Evolutionary conservation across 805 yeast species (phyloP).

Genomic region (Saccharomycopsis malanga): DNA sequence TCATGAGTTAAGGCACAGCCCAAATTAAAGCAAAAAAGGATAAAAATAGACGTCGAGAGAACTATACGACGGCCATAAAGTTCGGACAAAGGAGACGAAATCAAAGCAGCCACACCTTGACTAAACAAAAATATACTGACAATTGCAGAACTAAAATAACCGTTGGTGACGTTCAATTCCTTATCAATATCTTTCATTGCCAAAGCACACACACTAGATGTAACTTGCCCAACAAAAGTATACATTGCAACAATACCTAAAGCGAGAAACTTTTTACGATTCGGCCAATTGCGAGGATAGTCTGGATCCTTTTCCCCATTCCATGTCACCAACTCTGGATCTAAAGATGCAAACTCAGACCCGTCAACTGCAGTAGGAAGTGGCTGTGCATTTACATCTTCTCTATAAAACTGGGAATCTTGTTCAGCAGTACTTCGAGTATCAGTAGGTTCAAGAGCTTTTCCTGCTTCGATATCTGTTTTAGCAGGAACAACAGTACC

Average conservation of each 20-base stretch:
- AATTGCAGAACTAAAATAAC: slow-evolving; percentile 42
- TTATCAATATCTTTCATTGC: slow-evolving; percentile 44
- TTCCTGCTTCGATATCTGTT: neutral
- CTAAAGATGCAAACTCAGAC: slow-evolving; percentile 44
- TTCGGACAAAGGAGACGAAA: slow-evolving; percentile 64
- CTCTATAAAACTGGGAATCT: neutral
- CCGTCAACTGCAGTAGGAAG: slow-evolving; percentile 38
- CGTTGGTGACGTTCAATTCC: slow-evolving; percentile 36
- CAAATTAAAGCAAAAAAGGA: slow-evolving; percentile 42
- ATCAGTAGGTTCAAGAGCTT: neutral
- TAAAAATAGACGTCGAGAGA: slow-evolving; percentile 43
- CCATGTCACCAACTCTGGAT: slow-evolving; percentile 67
- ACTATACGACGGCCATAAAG: slow-evolving; percentile 56
- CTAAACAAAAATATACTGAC: slow-evolving; percentile 65
- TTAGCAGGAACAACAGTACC: neutral
- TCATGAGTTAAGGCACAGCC: slow-evolving; percentile 57
- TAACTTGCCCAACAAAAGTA: slow-evolving; percentile 53
- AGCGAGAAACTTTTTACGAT: slow-evolving; percentile 34
- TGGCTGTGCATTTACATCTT: slow-evolving; percentile 12
- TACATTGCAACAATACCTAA: slow-evolving; percentile 44
- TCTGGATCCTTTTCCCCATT: slow-evolving; percentile 52
- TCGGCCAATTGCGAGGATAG: slow-evolving; percentile 60
- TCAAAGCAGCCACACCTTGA: slow-evolving; percentile 58
- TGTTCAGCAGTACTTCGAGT: neutral
- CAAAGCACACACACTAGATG: slow-evolving; percentile 58